These are phyloP conservation scores for Cladosporium oxysporum DNA, from an alignment of 2,329 filamentous ascomycete genomes.

Conservation along the genomic window DNA sequence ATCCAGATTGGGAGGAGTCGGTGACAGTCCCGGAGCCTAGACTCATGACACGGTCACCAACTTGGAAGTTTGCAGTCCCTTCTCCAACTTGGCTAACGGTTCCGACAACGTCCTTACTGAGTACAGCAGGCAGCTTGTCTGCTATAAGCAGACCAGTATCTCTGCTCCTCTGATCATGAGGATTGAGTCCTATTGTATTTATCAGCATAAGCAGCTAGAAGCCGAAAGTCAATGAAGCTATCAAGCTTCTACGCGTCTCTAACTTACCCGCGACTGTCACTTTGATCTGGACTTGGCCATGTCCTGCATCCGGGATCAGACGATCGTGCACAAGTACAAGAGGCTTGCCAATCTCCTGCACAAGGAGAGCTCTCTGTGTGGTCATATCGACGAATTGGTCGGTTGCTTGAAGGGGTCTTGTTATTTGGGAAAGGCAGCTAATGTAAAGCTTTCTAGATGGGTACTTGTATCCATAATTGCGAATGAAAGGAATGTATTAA, in stretches of 20 bases:
- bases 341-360: slow-evolving; percentile 8
- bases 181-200: not conserved
- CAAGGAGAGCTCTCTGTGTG: slow-evolving; percentile 11
- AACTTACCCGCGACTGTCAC: slow-evolving; percentile 10
- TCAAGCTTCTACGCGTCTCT: not conserved
- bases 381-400: not conserved
- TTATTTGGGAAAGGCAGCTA: not conserved
- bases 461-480: not conserved
- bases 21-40: not conserved
- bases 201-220: not conserved
- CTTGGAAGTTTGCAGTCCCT: not conserved
- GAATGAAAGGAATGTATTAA: not conserved
- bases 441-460: not conserved
- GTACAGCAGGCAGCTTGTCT: slow-evolving; percentile 9
- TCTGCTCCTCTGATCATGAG: slow-evolving; percentile 12
- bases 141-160: slow-evolving; percentile 4
- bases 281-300: slow-evolving; percentile 11
- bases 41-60: slow-evolving; percentile 8
- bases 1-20: slow-evolving; percentile 12
- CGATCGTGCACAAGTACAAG: slow-evolving; percentile 11
- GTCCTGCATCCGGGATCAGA: not conserved
- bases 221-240: not conserved
- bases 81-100: slow-evolving; percentile 1
- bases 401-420: accelerated
- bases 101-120: slow-evolving; percentile 14